These are phyloP conservation scores for Albifimbria verrucaria DNA, from an alignment of 2,329 filamentous ascomycete species.

Conservation along the genomic window DNA sequence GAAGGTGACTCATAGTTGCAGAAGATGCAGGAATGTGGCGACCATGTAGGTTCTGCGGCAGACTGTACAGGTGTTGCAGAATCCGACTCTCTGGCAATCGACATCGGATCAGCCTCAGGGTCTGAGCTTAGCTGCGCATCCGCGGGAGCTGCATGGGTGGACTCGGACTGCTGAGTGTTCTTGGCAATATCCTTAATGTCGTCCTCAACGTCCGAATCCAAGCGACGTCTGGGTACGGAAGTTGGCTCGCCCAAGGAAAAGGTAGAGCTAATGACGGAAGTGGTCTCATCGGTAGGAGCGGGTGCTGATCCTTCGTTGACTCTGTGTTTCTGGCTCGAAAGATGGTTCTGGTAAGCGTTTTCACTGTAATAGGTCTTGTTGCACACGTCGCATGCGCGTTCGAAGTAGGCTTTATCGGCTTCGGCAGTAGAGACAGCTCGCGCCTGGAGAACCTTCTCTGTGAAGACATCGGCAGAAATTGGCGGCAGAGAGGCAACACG, in stretches of 20 bases:
- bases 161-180: not conserved
- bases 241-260: constrained; percentile 87
- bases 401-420: constrained; percentile 83
- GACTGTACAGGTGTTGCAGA: constrained; percentile 34
- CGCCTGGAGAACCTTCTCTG: constrained; percentile 90
- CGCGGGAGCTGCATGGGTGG: not conserved
- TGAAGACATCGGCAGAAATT: constrained; percentile 87
- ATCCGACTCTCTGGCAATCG: constrained; percentile 40
- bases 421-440: constrained; percentile 81
- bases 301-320: constrained; percentile 37
- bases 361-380: constrained; percentile 94
- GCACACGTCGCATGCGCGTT: constrained; percentile 78
- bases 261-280: constrained; percentile 83
- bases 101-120: no score
- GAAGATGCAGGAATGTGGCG: constrained; percentile 71
- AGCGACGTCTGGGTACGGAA: constrained; percentile 38
- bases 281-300: constrained; percentile 59
- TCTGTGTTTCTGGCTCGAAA: constrained; percentile 88
- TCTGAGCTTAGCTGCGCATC: constrained; percentile 8
- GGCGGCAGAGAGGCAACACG: constrained; percentile 87
- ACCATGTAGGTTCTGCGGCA: constrained; percentile 32
- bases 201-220: constrained; percentile 67
- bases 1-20: constrained; percentile 83
- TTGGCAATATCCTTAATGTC: constrained; percentile 55
- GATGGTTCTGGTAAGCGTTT: constrained; percentile 90